Evolutionary conservation across 371 early-diverging fungal species (phyloP), one percentile per base, ranked within the genome.

Genomic region (Mucor velutinosus): DNA sequence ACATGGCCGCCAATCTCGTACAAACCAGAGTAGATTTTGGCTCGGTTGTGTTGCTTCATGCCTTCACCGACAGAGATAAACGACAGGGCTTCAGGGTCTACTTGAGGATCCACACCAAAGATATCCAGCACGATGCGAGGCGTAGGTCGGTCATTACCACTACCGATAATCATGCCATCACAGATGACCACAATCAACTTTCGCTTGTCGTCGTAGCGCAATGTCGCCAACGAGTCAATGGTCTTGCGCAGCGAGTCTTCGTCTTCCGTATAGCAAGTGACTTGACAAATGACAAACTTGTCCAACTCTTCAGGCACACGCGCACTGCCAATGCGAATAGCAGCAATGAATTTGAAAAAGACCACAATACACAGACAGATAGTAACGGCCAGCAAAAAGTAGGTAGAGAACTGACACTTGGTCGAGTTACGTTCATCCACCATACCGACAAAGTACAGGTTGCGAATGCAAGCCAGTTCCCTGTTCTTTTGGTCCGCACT

Each of bases 251-350:
- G 84, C 7, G 97, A 97, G 27, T 95, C 97, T 68, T 94, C 93
- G 61, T 93, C 95, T 79, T 99, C 99, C 10, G 99, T 97, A 79
- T 99, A 99, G 84, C 99, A 99, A 4, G 99, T 98, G 14, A 89
- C 86, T 60, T 89, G 87, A 56, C 89, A 89, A 37, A 98, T 89
- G 55, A 94, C 93, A 74, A 98, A 99, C 65, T 94, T 92, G 80
- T 94, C 93, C 66, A 93, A 91, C 58, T 93, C 87, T 67, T 96
- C 95, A 19, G 98, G 98, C 37, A 90, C 89, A 19, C 92, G 85
- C 57, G 80, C 78, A 12, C 87, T 72, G 2, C 94, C 91, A 45
- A 97, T 82, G 74, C 94, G 97, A 67, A 98, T 73, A 2, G 98
- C 97, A 8, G 97, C 93, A 62, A 97, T 76, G 61, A 95, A 95